Conservation (phyloP, 352 stramenopile species). For the Pythium oligandrum region DNA sequence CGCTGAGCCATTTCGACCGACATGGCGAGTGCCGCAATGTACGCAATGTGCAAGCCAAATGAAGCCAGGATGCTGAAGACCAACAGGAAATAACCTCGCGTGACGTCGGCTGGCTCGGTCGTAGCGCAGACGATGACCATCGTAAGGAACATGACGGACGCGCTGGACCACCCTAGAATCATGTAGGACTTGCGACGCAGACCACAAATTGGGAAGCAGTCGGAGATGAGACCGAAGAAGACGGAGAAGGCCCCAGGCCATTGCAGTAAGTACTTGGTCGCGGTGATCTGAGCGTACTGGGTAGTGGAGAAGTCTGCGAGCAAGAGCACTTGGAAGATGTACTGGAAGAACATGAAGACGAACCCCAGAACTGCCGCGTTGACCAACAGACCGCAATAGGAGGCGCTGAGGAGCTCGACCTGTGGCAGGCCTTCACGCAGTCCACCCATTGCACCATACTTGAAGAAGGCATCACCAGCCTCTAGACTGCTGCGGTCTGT, state of each 20-base stretch:
- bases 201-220: constrained; percentile 74
- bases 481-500: no score
- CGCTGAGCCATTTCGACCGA: constrained; percentile 50
- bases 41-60: constrained; percentile 35
- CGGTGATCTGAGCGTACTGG: constrained; percentile 28
- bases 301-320: constrained; percentile 28
- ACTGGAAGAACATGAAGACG: constrained; percentile 23
- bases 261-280: constrained; percentile 36
- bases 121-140: no score
- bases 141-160: no score
- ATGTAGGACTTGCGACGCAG: constrained; percentile 87
- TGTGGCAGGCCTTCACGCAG: constrained; percentile 32
- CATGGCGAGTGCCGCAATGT: constrained; percentile 32
- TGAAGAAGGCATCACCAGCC: no score
- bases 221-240: constrained; percentile 81
- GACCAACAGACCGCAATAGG: constrained; percentile 32
- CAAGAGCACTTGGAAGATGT: constrained; percentile 36
- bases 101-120: constrained; percentile 4
- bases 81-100: constrained; percentile 13
- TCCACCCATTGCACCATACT: no score
- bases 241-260: constrained; percentile 74
- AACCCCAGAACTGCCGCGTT: constrained; percentile 28
- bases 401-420: constrained; percentile 25
- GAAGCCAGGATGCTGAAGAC: constrained; percentile 17
- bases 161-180: constrained; percentile 68